Percentiles rank a stretch among this genome's conserved stretches.
Evolutionary conservation across 108 stramenopile genomes (phyloP).

Genomic region (Cyclotella kingstonii): DNA sequence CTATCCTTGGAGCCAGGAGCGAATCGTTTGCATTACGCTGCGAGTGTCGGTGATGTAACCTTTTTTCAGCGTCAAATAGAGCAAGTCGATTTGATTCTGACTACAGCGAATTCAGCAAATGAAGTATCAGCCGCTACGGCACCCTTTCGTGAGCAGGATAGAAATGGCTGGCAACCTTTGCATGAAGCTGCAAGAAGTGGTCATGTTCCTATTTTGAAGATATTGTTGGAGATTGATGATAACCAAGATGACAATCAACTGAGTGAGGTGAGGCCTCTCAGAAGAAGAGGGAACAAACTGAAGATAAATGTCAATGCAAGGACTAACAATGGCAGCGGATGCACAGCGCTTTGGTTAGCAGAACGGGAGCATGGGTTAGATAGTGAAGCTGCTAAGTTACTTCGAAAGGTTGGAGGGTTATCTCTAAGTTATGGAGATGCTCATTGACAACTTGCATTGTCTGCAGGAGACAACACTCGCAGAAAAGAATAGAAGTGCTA

Average conservation of each 20-base stretch:
- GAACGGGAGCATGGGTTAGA: slow-evolving; percentile 33
- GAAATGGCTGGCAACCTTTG: slow-evolving; percentile 44
- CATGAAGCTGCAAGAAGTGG: slow-evolving; percentile 43
- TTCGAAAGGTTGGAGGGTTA: slow-evolving; percentile 28
- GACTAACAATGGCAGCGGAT: slow-evolving; percentile 34
- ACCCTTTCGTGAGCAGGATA: slow-evolving; percentile 33
- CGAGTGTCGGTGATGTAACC: slow-evolving; percentile 14
- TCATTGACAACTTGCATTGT: not conserved
- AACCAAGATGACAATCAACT: slow-evolving; percentile 6
- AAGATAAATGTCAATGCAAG: slow-evolving; percentile 37
- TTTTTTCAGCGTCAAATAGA: slow-evolving; percentile 1
- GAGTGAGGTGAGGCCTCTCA: slow-evolving; percentile 10
- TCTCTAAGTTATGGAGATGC: slow-evolving; percentile 26
- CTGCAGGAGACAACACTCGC: too few species aligned
- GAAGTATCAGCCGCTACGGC: slow-evolving; percentile 5
- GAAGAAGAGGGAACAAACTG: slow-evolving; percentile 11
- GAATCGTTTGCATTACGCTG: slow-evolving; percentile 27
- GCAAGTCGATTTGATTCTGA: slow-evolving; percentile 7
- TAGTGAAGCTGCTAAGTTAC: slow-evolving; percentile 20
- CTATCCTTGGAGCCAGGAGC: slow-evolving; percentile 19
- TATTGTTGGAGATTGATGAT: slow-evolving; percentile 32
- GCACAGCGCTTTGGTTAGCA: slow-evolving; percentile 31
- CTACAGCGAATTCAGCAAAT: not conserved
- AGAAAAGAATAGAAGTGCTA: not conserved
- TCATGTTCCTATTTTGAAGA: slow-evolving; percentile 13